A percentile compares a stretch with the other conserved stretches of the same genome.
phyloP scores from a whole-genome alignment of 2,329 filamentous ascomycete genomes.

The Cladosporium sp. region DNA sequence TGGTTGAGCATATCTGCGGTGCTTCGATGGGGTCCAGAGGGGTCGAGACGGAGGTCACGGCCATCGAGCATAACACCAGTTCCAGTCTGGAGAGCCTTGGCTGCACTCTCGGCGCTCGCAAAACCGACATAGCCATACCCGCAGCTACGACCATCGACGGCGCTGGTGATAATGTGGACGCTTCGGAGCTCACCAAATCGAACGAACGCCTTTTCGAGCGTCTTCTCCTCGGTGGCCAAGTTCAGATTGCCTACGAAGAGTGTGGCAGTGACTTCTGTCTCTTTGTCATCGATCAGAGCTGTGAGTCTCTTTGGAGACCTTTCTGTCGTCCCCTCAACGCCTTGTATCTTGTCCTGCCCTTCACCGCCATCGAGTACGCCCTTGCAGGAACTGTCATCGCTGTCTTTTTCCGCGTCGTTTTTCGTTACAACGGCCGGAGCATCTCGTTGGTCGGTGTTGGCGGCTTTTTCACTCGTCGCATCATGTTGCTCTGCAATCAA shows the following conservation, averaged over 20 bases:
- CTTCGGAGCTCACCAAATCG: conserved; percentile 70
- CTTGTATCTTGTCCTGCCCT: conserved; percentile 33
- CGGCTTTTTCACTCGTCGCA: background rate
- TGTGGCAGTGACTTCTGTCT: conserved; percentile 58
- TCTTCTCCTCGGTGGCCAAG: conserved; percentile 86
- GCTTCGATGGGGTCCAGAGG: too few species aligned
- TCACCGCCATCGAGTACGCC: background rate
- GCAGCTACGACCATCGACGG: conserved; percentile 77
- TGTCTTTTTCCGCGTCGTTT: too few species aligned
- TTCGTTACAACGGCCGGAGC: too few species aligned
- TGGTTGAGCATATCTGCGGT: too few species aligned
- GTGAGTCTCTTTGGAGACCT: conserved; percentile 68
- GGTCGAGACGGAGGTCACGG: too few species aligned
- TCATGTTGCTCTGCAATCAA: background rate
- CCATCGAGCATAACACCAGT: too few species aligned
- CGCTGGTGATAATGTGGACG: conserved; percentile 81
- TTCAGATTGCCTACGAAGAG: conserved; percentile 89
- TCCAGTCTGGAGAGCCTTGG: conserved; percentile 66
- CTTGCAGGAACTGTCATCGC: too few species aligned
- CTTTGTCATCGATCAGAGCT: conserved; percentile 41
- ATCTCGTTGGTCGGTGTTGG: background rate
- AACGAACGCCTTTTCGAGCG: conserved; percentile 79
- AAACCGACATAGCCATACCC: conserved; percentile 95
- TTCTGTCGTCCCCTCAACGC: conserved; percentile 58
- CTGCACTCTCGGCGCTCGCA: conserved; percentile 64